Evolutionary conservation across 148 eudicot genomes (phyloP).

Genomic region (Camellia granthamiana): DNA sequence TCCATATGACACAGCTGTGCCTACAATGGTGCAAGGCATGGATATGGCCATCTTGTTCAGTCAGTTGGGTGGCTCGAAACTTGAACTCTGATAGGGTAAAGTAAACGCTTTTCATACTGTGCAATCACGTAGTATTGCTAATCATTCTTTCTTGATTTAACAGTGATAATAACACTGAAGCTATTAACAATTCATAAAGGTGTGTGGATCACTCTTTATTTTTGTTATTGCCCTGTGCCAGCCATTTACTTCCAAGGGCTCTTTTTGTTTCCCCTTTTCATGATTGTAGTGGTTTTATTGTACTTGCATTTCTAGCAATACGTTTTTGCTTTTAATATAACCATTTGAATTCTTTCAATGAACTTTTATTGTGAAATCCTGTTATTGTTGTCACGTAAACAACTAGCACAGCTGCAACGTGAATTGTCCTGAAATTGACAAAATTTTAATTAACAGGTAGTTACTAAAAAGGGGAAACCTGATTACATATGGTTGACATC

Average conservation of each 20-base stretch:
- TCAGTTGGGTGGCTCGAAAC: conserved; percentile 53
- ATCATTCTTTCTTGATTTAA: conserved; percentile 1
- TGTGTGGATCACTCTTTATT: neutral
- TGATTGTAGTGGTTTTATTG: neutral
- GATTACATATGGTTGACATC: too few relatives aligned
- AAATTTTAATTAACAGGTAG: neutral
- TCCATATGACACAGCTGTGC: conserved; percentile 70
- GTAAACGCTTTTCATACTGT: neutral
- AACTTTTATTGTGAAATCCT: neutral
- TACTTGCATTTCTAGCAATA: neutral
- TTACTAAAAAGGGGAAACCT: too few relatives aligned
- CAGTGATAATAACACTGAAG: neutral
- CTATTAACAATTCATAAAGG: neutral
- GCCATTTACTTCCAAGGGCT: neutral
- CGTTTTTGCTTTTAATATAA: neutral
- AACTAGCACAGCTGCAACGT: neutral
- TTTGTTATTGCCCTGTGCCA: neutral
- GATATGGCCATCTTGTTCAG: conserved; percentile 92
- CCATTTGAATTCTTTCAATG: neutral
- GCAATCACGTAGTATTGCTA: neutral
- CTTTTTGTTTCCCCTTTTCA: neutral
- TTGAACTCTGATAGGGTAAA: conserved; percentile 52
- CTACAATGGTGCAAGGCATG: conserved; percentile 97
- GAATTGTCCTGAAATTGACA: neutral
- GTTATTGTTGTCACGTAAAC: neutral